These are phyloP conservation scores for Boletus nobilissimus DNA, from an alignment of 1,284 basidiomycete genomes.

Conservation along the genomic window DNA sequence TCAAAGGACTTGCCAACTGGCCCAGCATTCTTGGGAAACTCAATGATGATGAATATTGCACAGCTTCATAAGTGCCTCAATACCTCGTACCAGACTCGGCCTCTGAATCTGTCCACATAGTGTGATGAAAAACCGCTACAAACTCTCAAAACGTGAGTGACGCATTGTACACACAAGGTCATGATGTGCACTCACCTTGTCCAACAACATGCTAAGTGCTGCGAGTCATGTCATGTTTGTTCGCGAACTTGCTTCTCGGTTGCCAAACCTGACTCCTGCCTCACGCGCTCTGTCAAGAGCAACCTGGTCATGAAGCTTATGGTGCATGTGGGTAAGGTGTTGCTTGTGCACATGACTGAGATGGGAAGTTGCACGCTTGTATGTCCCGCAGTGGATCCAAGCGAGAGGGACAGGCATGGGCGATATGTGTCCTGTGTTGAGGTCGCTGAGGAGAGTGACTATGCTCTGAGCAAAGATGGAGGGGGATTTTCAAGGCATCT, in stretches of 20 bases:
- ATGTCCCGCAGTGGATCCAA: slow-evolving; percentile 39
- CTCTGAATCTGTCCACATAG: slow-evolving; percentile 21
- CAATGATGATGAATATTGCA: slow-evolving; percentile 45
- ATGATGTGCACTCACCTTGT: not conserved
- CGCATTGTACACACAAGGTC: not conserved
- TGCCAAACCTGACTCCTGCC: slow-evolving; percentile 43
- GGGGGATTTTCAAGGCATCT: slow-evolving; percentile 39
- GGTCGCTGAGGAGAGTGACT: slow-evolving; percentile 43
- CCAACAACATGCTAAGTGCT: slow-evolving; percentile 34
- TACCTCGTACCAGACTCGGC: not conserved
- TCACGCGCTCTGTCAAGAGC: slow-evolving; percentile 34
- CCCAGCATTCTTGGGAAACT: slow-evolving; percentile 46
- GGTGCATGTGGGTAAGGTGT: slow-evolving; percentile 21
- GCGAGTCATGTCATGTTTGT: slow-evolving; percentile 47
- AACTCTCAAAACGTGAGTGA: slow-evolving; percentile 49
- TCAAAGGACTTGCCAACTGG: slow-evolving; percentile 26
- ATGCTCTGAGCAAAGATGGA: slow-evolving; percentile 42
- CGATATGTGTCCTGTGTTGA: slow-evolving; percentile 41
- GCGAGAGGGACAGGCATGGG: slow-evolving; percentile 40
- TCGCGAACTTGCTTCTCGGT: slow-evolving; percentile 46
- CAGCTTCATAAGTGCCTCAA: slow-evolving; percentile 35
- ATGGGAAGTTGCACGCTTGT: slow-evolving; percentile 46
- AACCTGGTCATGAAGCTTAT: slow-evolving; percentile 5
- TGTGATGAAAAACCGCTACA: slow-evolving; percentile 45
- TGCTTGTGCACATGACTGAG: slow-evolving; percentile 45